Conservation (phyloP, 441 rosid species). For the Macaranga tanarius region DNA sequence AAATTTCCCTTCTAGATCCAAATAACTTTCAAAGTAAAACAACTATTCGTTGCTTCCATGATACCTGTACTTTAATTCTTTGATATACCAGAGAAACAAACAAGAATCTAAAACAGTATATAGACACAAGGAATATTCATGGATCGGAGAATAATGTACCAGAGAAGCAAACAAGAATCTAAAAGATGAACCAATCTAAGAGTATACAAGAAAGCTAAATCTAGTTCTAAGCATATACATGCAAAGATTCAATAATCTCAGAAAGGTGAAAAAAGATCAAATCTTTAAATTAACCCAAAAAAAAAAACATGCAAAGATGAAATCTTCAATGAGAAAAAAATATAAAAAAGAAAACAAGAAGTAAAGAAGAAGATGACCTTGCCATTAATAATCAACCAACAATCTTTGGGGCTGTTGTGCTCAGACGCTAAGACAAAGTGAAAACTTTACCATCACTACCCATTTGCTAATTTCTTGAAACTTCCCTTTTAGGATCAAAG, state of each 20-base stretch:
- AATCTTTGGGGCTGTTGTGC: slow-evolving; percentile 56
- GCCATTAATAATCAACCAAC: slow-evolving; percentile 72
- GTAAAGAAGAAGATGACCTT: slow-evolving; percentile 40
- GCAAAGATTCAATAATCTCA: neutral
- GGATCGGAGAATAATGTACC: neutral
- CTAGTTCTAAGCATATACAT: neutral
- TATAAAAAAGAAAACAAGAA: neutral
- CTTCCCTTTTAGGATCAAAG: neutral
- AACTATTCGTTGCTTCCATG: neutral
- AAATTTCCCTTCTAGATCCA: neutral
- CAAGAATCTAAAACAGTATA: no score
- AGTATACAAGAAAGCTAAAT: no score
- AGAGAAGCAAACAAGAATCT: neutral
- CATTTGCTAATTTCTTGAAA: slow-evolving; percentile 27
- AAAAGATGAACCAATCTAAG: no score
- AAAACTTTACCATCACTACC: slow-evolving; percentile 50
- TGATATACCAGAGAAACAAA: no score
- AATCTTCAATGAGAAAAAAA: neutral
- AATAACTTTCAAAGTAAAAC: neutral
- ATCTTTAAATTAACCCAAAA: neutral
- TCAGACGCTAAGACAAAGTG: slow-evolving; percentile 64
- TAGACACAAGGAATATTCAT: neutral
- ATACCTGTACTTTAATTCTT: no score
- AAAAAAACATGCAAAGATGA: neutral
- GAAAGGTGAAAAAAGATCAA: neutral